Conservation (phyloP, 75 land plant species). For the Cunninghamia lanceolata region DNA sequence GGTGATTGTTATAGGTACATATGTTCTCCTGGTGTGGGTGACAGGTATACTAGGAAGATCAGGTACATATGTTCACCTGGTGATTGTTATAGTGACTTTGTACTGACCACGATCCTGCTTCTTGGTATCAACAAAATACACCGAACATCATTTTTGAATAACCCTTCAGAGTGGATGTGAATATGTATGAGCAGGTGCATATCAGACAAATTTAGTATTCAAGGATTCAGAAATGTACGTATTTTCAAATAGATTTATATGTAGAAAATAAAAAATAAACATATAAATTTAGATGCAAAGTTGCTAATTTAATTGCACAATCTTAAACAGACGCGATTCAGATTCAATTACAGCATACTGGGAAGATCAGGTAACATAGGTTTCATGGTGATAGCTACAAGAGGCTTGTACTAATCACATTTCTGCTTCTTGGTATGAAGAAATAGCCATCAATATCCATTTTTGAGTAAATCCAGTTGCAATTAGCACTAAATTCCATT, state of each 20-base stretch:
- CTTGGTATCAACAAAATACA: neutral
- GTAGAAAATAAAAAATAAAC: neutral
- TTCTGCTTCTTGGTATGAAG: neutral
- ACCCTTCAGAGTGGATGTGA: neutral
- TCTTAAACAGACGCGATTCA: neutral
- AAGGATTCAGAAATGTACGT: neutral
- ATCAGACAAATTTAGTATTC: neutral
- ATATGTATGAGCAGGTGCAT: neutral
- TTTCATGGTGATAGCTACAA: neutral
- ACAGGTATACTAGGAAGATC: neutral
- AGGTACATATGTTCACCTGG: neutral
- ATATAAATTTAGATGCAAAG: neutral
- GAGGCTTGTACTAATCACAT: neutral
- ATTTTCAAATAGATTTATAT: neutral
- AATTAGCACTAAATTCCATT: neutral
- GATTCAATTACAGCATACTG: neutral
- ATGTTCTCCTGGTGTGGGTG: neutral
- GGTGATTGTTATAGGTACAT: neutral
- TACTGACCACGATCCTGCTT: neutral
- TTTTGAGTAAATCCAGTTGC: neutral
- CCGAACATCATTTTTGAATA: neutral
- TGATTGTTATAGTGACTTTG: neutral
- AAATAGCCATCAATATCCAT: neutral
- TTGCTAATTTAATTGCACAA: neutral
- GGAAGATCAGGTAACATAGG: neutral